A percentile compares a stretch with the other conserved stretches of the same genome.
Conservation (phyloP, 139 green algal genomes). For the Parachlorella kessleri region DNA sequence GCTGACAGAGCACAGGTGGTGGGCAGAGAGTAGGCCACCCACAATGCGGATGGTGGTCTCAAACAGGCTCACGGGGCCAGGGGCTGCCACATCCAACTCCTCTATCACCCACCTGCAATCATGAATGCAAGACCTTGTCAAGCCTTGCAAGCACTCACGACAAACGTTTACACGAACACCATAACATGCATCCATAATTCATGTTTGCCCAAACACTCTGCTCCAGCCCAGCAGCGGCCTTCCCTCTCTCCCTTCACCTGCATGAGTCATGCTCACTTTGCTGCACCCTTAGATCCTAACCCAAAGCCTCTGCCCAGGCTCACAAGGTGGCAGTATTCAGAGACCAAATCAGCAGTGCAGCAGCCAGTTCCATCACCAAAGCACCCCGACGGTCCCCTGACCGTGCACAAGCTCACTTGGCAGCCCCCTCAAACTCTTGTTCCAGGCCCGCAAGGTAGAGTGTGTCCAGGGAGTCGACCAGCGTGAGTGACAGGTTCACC, state of each 20-base stretch:
- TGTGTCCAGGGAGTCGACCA: slow-evolving; percentile 86
- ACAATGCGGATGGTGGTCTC: slow-evolving; percentile 94
- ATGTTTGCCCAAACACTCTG: too few species aligned
- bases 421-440: slow-evolving; percentile 46
- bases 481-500: slow-evolving; percentile 73
- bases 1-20: slow-evolving; percentile 55
- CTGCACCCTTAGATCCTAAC: background rate
- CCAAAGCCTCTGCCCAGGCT: background rate
- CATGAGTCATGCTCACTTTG: too few species aligned
- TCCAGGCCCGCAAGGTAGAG: slow-evolving; percentile 69
- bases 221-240: too few species aligned
- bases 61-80: slow-evolving; percentile 78
- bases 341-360: too few species aligned
- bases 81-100: slow-evolving; percentile 5
- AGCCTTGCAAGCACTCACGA: too few species aligned
- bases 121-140: background rate
- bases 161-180: too few species aligned
- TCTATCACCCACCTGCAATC: slow-evolving; percentile 10
- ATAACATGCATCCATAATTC: too few species aligned
- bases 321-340: too few species aligned
- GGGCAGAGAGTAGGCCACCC: slow-evolving; percentile 86
- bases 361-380: too few species aligned
- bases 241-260: too few species aligned
- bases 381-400: too few species aligned
- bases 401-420: slow-evolving; percentile 12